A percentile compares a stretch with the other conserved stretches of the same genome.
Evolutionary conservation across 2,329 filamentous ascomycete genomes (phyloP).

Genomic region (Penicillium sp.): DNA sequence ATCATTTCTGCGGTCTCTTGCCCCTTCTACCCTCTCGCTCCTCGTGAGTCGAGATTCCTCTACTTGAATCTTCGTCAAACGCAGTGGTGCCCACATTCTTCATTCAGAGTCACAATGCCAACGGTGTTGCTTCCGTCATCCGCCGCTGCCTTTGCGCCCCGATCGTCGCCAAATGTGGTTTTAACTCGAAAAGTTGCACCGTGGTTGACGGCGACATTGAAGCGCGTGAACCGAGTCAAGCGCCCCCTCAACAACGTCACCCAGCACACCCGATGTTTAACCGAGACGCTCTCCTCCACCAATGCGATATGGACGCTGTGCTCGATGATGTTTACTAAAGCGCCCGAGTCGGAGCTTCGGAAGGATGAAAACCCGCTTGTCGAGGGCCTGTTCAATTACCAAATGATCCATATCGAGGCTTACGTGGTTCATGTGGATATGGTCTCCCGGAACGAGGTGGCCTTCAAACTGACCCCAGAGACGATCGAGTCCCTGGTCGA

Average conservation of each 20-base stretch:
- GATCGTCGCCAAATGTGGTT: slow-evolving; percentile 90
- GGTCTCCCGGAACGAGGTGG: slow-evolving; percentile 95
- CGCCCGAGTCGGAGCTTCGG: slow-evolving; percentile 75
- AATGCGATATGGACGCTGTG: slow-evolving; percentile 93
- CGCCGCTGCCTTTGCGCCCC: slow-evolving; percentile 89
- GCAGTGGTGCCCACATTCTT: slow-evolving; percentile 42
- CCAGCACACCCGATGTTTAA: slow-evolving; percentile 91
- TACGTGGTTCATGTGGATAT: slow-evolving; percentile 99
- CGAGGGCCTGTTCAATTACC: slow-evolving; percentile 86
- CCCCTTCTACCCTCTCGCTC: slow-evolving; percentile 26
- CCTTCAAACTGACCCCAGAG: slow-evolving; percentile 92
- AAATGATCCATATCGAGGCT: slow-evolving; percentile 87
- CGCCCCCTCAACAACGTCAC: slow-evolving; percentile 93
- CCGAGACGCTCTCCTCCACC: slow-evolving; percentile 81
- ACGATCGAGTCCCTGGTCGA: slow-evolving; percentile 90
- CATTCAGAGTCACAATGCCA: slow-evolving; percentile 67
- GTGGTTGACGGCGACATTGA: slow-evolving; percentile 93
- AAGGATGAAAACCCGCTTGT: slow-evolving; percentile 75
- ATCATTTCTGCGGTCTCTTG: slow-evolving; percentile 46
- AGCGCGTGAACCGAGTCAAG: slow-evolving; percentile 95
- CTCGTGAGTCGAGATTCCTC: too few species aligned
- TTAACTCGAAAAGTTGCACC: slow-evolving; percentile 86
- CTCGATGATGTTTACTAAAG: slow-evolving; percentile 87
- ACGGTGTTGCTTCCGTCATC: slow-evolving; percentile 90
- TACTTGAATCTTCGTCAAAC: slow-evolving; percentile 3